Conservation (phyloP, 176 grass and related monocot species). For the Aegilops longissima region DNA sequence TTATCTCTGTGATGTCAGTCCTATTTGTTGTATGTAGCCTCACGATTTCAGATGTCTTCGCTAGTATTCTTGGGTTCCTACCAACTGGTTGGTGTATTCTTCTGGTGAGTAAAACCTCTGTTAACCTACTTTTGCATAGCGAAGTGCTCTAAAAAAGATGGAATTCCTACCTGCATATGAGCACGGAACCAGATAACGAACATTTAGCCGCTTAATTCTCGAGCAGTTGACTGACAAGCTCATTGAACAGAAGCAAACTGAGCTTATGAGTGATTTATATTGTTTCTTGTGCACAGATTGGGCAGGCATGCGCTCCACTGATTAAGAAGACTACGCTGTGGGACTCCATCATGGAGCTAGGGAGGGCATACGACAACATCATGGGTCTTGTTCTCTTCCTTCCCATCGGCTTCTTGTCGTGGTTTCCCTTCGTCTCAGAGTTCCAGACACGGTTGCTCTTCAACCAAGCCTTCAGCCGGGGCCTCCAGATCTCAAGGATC, state of each 20-base stretch:
- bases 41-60: slow-evolving; percentile 81
- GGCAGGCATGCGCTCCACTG: slow-evolving; percentile 62
- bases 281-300: slow-evolving; percentile 50
- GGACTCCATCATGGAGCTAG: slow-evolving; percentile 98
- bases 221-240: background rate
- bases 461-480: slow-evolving; percentile 95
- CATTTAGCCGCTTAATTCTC: background rate
- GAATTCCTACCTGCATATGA: background rate
- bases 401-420: slow-evolving; percentile 81
- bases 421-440: slow-evolving; percentile 98
- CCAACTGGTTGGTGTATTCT: slow-evolving; percentile 92
- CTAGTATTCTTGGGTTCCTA: slow-evolving; percentile 75
- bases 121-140: background rate
- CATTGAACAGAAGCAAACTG: background rate
- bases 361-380: slow-evolving; percentile 75
- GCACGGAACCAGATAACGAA: background rate
- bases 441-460: slow-evolving; percentile 94
- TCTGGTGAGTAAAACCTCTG: slow-evolving; percentile 64
- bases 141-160: too few species aligned
- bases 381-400: slow-evolving; percentile 86
- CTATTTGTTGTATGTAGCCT: slow-evolving; percentile 75
- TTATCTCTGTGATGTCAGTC: slow-evolving; percentile 79
- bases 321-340: slow-evolving; percentile 48
- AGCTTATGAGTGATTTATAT: background rate
- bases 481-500: slow-evolving; percentile 92